phyloP scores from a whole-genome alignment of 345 rosid genomes.

The Limnanthes douglasii region DNA sequence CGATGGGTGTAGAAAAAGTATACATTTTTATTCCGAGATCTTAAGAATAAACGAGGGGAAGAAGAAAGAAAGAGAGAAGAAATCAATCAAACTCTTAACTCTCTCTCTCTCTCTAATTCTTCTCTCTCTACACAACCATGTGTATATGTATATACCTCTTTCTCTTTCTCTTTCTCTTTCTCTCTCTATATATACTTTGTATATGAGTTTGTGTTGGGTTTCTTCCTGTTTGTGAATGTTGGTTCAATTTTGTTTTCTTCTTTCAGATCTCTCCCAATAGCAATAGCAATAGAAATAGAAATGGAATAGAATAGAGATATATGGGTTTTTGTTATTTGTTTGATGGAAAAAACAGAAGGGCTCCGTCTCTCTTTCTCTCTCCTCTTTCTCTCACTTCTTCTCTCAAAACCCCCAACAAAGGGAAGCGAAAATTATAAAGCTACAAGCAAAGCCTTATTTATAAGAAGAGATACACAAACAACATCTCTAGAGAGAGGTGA shows the following conservation, averaged over 20 bases:
- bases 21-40: constrained; percentile 12
- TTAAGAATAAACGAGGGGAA: not conserved
- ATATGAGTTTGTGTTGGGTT: constrained; percentile 12
- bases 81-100: no score
- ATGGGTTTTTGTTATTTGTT: constrained; percentile 5
- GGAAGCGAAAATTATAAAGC: constrained; percentile 4
- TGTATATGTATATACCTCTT: constrained; percentile 5
- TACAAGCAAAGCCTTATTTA: constrained; percentile 11
- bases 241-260: no score
- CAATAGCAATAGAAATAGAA: no score
- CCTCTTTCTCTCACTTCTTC: constrained; percentile 5
- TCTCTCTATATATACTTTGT: constrained; percentile 13
- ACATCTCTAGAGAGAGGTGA: not conserved
- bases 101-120: no score
- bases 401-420: constrained; percentile 9
- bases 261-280: constrained; percentile 17
- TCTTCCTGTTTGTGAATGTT: no score
- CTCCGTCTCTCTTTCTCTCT: no score
- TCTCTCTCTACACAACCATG: no score
- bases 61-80: constrained; percentile 9
- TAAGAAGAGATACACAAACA: no score
- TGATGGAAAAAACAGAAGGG: constrained; percentile 7
- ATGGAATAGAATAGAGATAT: no score
- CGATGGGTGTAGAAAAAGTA: constrained; percentile 2
- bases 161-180: constrained; percentile 5